Evolutionary conservation across 202 grass and related monocot genomes (phyloP).

Genomic region (Musa balbisiana): DNA sequence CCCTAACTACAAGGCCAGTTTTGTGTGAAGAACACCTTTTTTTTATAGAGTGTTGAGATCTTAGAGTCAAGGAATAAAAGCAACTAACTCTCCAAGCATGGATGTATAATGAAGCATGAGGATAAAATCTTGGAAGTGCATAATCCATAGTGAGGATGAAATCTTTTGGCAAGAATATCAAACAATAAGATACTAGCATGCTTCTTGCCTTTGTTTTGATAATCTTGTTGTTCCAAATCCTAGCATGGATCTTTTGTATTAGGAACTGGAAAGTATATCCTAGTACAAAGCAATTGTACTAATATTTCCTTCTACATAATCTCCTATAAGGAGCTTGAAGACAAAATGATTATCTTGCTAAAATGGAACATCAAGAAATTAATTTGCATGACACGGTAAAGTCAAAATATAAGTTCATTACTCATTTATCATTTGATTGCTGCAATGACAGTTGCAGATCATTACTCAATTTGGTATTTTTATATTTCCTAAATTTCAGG

Average conservation of each 20-base stretch:
- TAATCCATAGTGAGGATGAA: neutral
- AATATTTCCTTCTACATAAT: too few relatives aligned
- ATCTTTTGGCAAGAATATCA: neutral
- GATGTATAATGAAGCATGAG: too few relatives aligned
- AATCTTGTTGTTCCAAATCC: neutral
- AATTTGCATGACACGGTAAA: neutral
- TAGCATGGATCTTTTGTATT: neutral
- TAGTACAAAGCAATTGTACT: neutral
- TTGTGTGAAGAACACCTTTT: too few relatives aligned
- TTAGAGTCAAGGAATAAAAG: too few relatives aligned
- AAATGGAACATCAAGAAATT: slow-evolving; percentile 1
- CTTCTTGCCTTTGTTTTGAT: neutral
- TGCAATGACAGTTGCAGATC: neutral
- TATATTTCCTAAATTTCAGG: slow-evolving; percentile 36
- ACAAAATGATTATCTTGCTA: neutral
- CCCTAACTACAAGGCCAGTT: too few relatives aligned
- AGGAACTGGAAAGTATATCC: neutral
- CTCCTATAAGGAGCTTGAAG: neutral
- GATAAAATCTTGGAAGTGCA: neutral
- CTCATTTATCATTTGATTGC: neutral
- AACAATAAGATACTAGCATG: neutral
- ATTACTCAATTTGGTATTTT: neutral
- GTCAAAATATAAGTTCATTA: neutral
- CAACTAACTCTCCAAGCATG: too few relatives aligned
- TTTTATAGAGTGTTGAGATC: too few relatives aligned